These are phyloP conservation scores for Pestalotiopsis sp. DNA, from an alignment of 2,329 filamentous ascomycete species.

Conservation along the genomic window DNA sequence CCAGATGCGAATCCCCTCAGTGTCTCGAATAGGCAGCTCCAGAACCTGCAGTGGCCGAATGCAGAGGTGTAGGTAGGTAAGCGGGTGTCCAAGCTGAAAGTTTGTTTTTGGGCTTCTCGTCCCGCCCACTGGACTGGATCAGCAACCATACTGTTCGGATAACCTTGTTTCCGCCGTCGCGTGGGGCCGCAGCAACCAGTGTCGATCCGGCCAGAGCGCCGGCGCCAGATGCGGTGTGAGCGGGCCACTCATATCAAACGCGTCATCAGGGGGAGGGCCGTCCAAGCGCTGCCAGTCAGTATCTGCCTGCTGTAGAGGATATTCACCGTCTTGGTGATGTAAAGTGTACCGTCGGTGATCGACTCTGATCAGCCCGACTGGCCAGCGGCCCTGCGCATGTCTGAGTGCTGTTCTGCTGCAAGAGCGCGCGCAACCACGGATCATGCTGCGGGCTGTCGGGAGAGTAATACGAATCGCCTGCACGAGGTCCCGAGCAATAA, in stretches of 20 bases:
- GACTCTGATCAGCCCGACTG: background rate
- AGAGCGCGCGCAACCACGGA: background rate
- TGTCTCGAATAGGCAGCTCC: constrained; percentile 1
- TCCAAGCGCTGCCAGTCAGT: background rate
- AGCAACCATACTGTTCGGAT: constrained; percentile 27
- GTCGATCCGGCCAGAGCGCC: constrained; percentile 22
- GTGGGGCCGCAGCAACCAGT: constrained; percentile 21
- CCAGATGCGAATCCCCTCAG: background rate
- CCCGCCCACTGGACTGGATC: constrained; percentile 17
- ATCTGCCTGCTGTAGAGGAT: background rate
- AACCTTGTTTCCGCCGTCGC: constrained; percentile 24
- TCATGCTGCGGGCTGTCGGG: background rate
- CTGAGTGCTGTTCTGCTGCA: background rate
- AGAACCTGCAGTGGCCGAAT: constrained; percentile 4
- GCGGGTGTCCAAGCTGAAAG: background rate
- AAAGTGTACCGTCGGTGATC: background rate
- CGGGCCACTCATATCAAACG: constrained; percentile 4
- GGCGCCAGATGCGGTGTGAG: constrained; percentile 14
- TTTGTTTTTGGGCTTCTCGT: background rate
- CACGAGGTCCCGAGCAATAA: background rate
- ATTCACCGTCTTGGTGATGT: background rate
- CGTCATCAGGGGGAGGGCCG: background rate
- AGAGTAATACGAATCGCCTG: background rate
- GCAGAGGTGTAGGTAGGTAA: background rate
- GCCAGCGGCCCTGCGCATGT: background rate